Evolutionary conservation across 192 early-diverging fungal species (phyloP).

Genomic region (Coemansia sp.): DNA sequence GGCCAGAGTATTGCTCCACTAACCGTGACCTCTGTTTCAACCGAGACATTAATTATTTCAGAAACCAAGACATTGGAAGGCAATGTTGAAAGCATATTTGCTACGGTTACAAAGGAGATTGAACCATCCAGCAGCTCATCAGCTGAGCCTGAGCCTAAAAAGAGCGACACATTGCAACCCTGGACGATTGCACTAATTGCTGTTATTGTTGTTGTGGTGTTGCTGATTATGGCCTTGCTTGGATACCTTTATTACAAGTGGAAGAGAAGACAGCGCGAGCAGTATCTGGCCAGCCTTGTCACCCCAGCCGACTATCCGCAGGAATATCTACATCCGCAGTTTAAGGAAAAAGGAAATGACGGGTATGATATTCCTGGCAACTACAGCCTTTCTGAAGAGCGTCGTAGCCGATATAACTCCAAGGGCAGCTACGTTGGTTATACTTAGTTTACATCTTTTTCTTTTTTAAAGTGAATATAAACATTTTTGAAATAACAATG

Average conservation of each 20-base stretch:
- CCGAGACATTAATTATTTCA: not conserved
- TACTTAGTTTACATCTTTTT: not conserved
- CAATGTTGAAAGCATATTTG: not conserved
- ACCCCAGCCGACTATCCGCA: not conserved
- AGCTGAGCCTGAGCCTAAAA: not conserved
- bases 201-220: not conserved
- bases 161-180: not conserved
- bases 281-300: not conserved
- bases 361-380: not conserved
- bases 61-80: not conserved
- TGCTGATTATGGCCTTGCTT: not conserved
- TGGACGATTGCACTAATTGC: slow-evolving; percentile 5
- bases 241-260: not conserved
- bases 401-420: slow-evolving; percentile 4
- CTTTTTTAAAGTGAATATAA: not conserved
- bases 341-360: not conserved
- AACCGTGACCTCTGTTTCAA: not conserved
- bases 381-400: not conserved
- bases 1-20: not conserved
- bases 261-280: not conserved
- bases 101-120: not conserved
- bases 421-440: slow-evolving; percentile 8
- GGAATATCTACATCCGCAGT: no score
- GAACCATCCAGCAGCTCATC: not conserved
- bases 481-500: no score